Conservation (phyloP, 164 flowering plant species). For the Berberis vulgaris region DNA sequence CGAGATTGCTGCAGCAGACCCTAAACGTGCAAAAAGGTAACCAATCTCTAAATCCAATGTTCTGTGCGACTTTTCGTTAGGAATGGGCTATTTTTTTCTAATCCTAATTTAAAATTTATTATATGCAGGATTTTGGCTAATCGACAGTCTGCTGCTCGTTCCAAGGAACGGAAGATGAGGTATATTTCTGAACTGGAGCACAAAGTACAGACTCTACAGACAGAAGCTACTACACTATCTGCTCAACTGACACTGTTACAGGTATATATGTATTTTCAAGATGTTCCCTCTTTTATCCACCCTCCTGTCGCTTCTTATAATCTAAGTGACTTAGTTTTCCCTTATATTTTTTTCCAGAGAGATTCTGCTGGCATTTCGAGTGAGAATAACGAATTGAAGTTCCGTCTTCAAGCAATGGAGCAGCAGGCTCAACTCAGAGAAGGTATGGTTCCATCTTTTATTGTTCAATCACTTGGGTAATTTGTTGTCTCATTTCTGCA, state of each 20-base stretch:
- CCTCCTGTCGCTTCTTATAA: not conserved
- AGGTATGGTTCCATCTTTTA: conserved; percentile 22
- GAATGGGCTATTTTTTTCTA: not conserved
- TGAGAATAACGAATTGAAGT: conserved; percentile 53
- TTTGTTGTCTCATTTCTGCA: not conserved
- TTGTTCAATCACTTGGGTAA: not conserved
- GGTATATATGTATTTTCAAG: conserved; percentile 27
- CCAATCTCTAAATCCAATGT: not conserved
- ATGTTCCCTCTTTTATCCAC: not conserved
- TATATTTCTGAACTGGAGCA: conserved; percentile 94
- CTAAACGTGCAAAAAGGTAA: conserved; percentile 69
- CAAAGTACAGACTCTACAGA: conserved; percentile 93
- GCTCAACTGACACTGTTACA: conserved; percentile 89
- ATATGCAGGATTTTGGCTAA: conserved; percentile 84
- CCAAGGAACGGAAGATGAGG: conserved; percentile 93
- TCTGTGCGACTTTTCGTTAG: not conserved
- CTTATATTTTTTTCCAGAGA: conserved; percentile 25
- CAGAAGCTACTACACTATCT: conserved; percentile 94
- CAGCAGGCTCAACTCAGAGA: conserved; percentile 60
- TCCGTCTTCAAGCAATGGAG: conserved; percentile 63
- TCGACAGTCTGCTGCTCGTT: conserved; percentile 98
- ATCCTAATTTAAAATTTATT: not conserved
- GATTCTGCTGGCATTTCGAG: conserved; percentile 44
- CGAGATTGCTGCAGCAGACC: conserved; percentile 56
- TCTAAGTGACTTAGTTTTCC: not conserved